phyloP scores from a whole-genome alignment of 768 basidiomycete species.

The Lyophyllum decastes region DNA sequence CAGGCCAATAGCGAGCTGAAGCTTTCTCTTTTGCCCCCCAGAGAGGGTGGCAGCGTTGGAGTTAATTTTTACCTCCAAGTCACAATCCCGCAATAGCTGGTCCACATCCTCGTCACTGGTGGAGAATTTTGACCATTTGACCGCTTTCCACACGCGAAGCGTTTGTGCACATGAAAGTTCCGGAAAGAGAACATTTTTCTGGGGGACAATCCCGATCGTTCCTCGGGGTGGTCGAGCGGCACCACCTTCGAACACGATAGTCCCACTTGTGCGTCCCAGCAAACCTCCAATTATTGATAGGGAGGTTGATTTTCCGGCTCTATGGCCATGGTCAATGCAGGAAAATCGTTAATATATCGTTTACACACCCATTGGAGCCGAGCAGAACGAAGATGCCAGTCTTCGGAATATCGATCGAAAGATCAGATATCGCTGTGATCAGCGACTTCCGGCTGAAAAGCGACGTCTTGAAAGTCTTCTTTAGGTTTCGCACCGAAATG shows the following conservation, averaged over 20 bases:
- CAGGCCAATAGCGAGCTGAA: constrained; percentile 81
- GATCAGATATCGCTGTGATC: constrained; percentile 65
- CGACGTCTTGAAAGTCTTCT: constrained; percentile 58
- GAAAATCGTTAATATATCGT: background rate
- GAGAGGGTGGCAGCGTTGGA: constrained; percentile 66
- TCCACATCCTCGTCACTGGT: constrained; percentile 56
- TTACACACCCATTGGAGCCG: constrained; percentile 65
- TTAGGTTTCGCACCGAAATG: constrained; percentile 61
- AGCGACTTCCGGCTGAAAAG: constrained; percentile 45
- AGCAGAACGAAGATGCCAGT: constrained; percentile 76
- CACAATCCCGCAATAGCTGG: constrained; percentile 70
- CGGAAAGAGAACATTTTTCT: constrained; percentile 82
- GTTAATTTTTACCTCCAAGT: constrained; percentile 68
- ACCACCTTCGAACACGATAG: constrained; percentile 57
- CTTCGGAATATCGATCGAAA: constrained; percentile 70
- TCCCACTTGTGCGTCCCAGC: constrained; percentile 57
- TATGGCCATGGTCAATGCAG: constrained; percentile 23
- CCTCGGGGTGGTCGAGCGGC: constrained; percentile 57
- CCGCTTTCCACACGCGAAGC: constrained; percentile 67
- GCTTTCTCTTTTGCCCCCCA: constrained; percentile 82
- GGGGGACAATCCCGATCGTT: constrained; percentile 74
- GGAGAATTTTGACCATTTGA: constrained; percentile 60
- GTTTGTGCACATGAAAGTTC: constrained; percentile 77
- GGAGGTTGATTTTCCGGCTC: constrained; percentile 77
- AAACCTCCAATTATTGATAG: constrained; percentile 70